Conservation (phyloP, 2,329 filamentous ascomycete species). For the Fusarium staphyleae region DNA sequence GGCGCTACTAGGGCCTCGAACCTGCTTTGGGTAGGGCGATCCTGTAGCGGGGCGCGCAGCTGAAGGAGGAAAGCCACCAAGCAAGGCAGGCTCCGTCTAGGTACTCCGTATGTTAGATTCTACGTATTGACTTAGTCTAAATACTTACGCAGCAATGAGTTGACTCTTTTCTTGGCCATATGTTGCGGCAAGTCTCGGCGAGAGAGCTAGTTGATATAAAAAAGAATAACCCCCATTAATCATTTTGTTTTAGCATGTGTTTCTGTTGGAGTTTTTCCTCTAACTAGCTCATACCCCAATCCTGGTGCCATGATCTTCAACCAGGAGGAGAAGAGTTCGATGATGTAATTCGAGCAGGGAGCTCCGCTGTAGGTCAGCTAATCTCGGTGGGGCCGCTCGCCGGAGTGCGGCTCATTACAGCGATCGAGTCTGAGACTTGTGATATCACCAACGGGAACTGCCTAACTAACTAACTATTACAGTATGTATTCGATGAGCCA, state of each 20-base stretch:
- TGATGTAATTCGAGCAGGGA: conserved; percentile 39
- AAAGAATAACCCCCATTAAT: background rate
- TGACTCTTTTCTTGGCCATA: background rate
- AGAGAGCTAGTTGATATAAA: background rate
- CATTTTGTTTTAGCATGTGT: too few relatives aligned
- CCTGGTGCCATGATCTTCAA: conserved; percentile 20
- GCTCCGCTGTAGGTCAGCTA: background rate
- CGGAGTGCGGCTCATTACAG: conserved; percentile 28
- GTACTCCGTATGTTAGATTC: too few relatives aligned
- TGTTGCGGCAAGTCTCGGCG: background rate
- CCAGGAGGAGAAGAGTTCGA: conserved; percentile 12
- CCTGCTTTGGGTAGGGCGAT: conserved; percentile 25
- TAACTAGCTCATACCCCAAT: conserved; percentile 4
- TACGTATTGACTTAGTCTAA: too few relatives aligned
- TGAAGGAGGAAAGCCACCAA: conserved; percentile 14
- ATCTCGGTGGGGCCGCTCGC: conserved; percentile 18
- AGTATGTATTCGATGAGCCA: too few relatives aligned
- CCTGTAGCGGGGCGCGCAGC: conserved; percentile 28
- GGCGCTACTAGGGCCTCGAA: conserved; percentile 32
- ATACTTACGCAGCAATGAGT: too few relatives aligned
- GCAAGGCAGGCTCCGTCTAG: conserved; percentile 10
- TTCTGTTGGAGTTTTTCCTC: too few relatives aligned
- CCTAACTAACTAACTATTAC: too few relatives aligned
- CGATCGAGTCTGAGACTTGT: background rate
- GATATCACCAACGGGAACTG: background rate